phyloP scores from a whole-genome alignment of 2,329 filamentous ascomycete genomes.

The Xylaria sp. region DNA sequence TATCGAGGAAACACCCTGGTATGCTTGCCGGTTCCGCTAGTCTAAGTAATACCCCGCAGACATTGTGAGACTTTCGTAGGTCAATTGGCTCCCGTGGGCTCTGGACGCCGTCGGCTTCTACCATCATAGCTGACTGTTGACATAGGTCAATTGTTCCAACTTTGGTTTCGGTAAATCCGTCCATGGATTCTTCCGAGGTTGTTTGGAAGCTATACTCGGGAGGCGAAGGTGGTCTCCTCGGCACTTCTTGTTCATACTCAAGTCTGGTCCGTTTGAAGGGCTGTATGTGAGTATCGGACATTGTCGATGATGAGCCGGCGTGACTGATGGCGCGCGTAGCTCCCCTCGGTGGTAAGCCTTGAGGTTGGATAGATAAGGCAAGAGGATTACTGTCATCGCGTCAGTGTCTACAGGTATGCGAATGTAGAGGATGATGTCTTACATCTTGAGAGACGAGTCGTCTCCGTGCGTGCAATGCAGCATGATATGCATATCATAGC shows the following conservation, averaged over 20 bases:
- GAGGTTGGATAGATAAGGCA: neutral
- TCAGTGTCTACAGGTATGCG: neutral
- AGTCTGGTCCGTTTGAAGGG: neutral
- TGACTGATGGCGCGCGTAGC: neutral
- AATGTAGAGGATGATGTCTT: neutral
- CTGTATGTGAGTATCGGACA: neutral
- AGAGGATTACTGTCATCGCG: neutral
- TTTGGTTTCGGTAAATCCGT: neutral
- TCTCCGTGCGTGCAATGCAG: neutral
- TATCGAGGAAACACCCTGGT: neutral
- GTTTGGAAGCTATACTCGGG: neutral
- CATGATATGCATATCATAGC: constrained; percentile 1
- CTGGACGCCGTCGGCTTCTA: neutral
- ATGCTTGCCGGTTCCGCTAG: neutral
- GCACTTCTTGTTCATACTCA: neutral
- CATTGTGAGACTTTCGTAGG: neutral
- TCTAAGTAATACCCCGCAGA: neutral
- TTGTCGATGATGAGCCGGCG: neutral
- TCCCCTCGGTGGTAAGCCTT: neutral
- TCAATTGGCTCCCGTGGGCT: neutral
- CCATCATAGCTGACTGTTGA: neutral
- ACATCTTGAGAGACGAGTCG: neutral
- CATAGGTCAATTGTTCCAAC: neutral
- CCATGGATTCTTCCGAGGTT: neutral
- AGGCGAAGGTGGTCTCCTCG: neutral